Evolutionary conservation across 2,329 filamentous ascomycete species (phyloP).

Genomic region (Neocucurbitaria cava): DNA sequence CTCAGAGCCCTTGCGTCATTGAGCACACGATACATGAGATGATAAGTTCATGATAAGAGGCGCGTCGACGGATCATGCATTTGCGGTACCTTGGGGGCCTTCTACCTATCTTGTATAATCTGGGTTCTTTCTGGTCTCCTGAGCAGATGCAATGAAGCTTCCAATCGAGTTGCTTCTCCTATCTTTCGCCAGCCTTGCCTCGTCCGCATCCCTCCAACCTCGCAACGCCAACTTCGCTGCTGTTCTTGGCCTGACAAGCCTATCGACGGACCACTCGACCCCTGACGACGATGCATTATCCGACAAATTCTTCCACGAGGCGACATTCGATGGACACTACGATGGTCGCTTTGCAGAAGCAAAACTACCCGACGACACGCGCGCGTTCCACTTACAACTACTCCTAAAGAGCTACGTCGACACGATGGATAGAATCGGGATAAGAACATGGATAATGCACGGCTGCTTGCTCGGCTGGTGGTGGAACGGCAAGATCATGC

Average conservation of each 20-base stretch:
- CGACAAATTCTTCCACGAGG: constrained; percentile 47
- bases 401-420: constrained; percentile 63
- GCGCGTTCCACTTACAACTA: constrained; percentile 56
- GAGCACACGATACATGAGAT: no score
- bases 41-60: not conserved
- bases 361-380: constrained; percentile 56
- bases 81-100: not conserved
- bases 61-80: not conserved
- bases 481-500: constrained; percentile 68
- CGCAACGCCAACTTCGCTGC: constrained; percentile 12
- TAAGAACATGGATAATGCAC: constrained; percentile 70
- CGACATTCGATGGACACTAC: constrained; percentile 61
- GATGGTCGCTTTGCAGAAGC: constrained; percentile 62
- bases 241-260: constrained; percentile 25
- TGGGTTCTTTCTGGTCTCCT: not conserved
- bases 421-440: constrained; percentile 63
- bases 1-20: not conserved
- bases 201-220: constrained; percentile 1
- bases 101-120: not conserved
- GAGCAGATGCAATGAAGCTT: constrained; percentile 2
- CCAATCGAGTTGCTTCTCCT: constrained; percentile 9
- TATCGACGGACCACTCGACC: constrained; percentile 25
- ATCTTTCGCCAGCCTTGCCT: not conserved
- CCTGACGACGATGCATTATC: constrained; percentile 18
- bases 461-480: constrained; percentile 68